Conservation (phyloP, 2,329 filamentous ascomycete species). For the Monilinia aucupariae region DNA sequence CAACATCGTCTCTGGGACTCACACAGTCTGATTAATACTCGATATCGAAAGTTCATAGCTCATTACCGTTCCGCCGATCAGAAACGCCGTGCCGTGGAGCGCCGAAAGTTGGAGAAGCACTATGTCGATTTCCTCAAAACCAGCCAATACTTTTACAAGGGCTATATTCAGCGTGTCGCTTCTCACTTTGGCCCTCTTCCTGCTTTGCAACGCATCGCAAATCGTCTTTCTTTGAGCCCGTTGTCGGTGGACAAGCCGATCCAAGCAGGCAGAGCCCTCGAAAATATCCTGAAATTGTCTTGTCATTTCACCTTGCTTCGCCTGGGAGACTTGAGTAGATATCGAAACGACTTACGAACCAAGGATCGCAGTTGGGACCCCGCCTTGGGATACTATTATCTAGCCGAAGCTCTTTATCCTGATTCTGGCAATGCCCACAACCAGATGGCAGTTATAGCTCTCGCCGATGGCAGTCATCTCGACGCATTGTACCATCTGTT, state of each 20-base stretch:
- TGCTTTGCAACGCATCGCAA: conserved; percentile 33
- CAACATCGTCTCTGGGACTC: conserved; percentile 73
- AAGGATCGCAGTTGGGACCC: conserved; percentile 69
- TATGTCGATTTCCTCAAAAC: conserved; percentile 83
- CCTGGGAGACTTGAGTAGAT: conserved; percentile 84
- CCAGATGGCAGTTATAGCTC: conserved; percentile 81
- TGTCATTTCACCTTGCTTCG: conserved; percentile 81
- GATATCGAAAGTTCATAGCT: conserved; percentile 66
- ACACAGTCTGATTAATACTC: conserved; percentile 71
- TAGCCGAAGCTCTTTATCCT: conserved; percentile 75
- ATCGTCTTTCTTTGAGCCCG: conserved; percentile 29
- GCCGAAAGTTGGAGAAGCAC: conserved; percentile 72
- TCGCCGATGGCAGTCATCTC: conserved; percentile 72
- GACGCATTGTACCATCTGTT: conserved; percentile 87
- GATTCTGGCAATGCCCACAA: conserved; percentile 79
- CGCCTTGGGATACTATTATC: conserved; percentile 75
- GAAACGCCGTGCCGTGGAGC: conserved; percentile 51
- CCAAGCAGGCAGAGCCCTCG: conserved; percentile 25
- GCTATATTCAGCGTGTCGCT: conserved; percentile 73
- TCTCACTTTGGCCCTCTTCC: conserved; percentile 44
- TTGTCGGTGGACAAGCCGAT: conserved; percentile 28
- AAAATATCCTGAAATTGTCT: conserved; percentile 56
- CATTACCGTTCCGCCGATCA: conserved; percentile 44
- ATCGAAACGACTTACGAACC: conserved; percentile 67
- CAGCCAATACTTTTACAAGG: conserved; percentile 82